Base-by-base conservation (phyloP, 352 stramenopile species). In the Globisporangium cederbergense region DNA sequence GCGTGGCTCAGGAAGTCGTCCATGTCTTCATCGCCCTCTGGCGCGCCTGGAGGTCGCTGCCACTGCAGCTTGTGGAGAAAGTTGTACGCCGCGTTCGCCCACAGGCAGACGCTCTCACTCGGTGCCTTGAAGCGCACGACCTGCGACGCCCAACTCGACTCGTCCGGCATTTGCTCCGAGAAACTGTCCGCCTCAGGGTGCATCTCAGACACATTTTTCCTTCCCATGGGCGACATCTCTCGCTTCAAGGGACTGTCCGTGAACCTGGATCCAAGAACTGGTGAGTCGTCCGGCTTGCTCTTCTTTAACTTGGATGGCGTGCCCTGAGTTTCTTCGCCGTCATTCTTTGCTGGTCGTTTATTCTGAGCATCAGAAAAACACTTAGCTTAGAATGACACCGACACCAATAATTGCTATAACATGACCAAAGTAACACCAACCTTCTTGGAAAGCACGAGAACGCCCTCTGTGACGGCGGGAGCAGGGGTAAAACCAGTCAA, bases 61-160 rank as follows among this genome's bases (percentile, higher is more conserved):
- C 77, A 92, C 62, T 92, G 83, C 51, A 92, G 54, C 6, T 83
- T 77, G 47, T 81, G 74, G 9, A 91, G 74, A 43, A 89, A 83
- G 55, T 90, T 86, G 66, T 84, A 91, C 40, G 83, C 83, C 14
- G 80, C 83, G 52, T 91, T 91, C 5, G 83, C 78, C 82, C 83
- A 91, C 47, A 91, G 58, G 58, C 83, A 89, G 1, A 90, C 47
- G 3, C 72, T 64, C 20, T 76, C 73, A 18, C 68, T 89, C 9
- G 80, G 80, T 32, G 69, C 70, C 25, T 76, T 75, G 67, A 91
- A 91, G 2, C 77, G 78, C 57, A 66, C 70, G 9, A 57, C 58
- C 54, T 77, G 64, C 4, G 40, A 60, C 28, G 64, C 73, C 73
- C 73, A 80, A 30, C 62, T 60, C 43, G 66, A 69, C 32, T 55